Base-by-base conservation (phyloP, 2,329 filamentous ascomycete species). In the Beauveria scarabaeidicola region DNA sequence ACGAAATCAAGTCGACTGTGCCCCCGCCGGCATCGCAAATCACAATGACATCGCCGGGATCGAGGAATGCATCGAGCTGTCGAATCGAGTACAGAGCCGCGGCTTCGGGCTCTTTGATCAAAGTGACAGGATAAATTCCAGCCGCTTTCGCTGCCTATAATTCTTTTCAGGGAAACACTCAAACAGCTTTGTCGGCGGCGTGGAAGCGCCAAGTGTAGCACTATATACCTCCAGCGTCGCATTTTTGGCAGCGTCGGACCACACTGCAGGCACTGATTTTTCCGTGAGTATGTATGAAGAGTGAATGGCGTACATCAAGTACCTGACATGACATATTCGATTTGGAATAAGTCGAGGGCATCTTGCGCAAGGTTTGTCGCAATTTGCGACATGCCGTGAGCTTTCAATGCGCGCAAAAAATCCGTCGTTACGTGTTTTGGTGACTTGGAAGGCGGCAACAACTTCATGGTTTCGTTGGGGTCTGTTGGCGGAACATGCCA, bases 1-100 rank as follows among this genome's bases (percentile, higher is more conserved):
- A 74, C 8, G 64, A 70, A 23, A 73, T 70, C 19, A 73, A 59
- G 10, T 74, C 69, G 0, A 68, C 67, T 0, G 67, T 68, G 15
- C 67, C 67, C 1, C 67, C 67, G 2, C 67, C 67, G 1, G 67
- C 66, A 52, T 68, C 67, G n/a, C 67, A 68, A 7, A 68, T 63
- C 1, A 69, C 56, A 10, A 68, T 62, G 3, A 60, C 47, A 11
- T 69, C 66, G 0, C 59, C 52, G 2, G 27, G 46, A 11, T 46
- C 25, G 23, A 63, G 11, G 10, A 52, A 27, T 15, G 54, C 53
- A 15, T 61, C 61, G 19, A 60, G 59, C 9, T 46, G 52, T 48
- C 58, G 59, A 13, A 62, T 56, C 10, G 62, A 60, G 29, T 62
- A 63, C 9, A 65, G 46, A 10, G 64, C 64, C 15, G 63, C 64